phyloP scores from a whole-genome alignment of 495 filamentous ascomycete genomes.

The Penicillium soppii region DNA sequence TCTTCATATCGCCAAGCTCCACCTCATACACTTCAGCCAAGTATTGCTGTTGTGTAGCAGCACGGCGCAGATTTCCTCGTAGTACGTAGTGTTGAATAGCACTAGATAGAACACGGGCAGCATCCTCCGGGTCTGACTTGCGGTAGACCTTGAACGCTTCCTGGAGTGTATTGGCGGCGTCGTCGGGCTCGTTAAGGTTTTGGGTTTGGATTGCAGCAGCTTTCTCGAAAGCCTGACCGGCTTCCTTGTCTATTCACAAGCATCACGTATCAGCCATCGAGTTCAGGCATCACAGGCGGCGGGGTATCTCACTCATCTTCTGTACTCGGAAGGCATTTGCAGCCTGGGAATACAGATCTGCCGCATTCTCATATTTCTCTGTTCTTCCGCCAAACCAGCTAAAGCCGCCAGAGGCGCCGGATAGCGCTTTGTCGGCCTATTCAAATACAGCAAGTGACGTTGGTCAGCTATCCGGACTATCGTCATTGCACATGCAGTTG shows the following conservation, averaged over 20 bases:
- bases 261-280: background rate
- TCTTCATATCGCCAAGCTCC: slow-evolving; percentile 72
- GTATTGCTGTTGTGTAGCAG: slow-evolving; percentile 83
- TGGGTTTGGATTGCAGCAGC: slow-evolving; percentile 72
- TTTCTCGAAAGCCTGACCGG: slow-evolving; percentile 75
- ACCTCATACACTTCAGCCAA: slow-evolving; percentile 79
- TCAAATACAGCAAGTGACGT: slow-evolving; percentile 11
- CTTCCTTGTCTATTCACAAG: slow-evolving; percentile 63
- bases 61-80: slow-evolving; percentile 84
- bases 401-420: slow-evolving; percentile 67
- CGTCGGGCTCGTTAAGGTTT: slow-evolving; percentile 82
- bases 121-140: slow-evolving; percentile 75
- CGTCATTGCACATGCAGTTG: slow-evolving; percentile 25
- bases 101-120: slow-evolving; percentile 67
- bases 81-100: slow-evolving; percentile 78
- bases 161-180: slow-evolving; percentile 76
- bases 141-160: slow-evolving; percentile 85
- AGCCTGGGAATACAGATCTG: slow-evolving; percentile 76
- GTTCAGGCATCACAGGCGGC: background rate
- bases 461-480: slow-evolving; percentile 31
- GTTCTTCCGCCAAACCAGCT: slow-evolving; percentile 74
- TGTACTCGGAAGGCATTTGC: slow-evolving; percentile 79
- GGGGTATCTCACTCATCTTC: slow-evolving; percentile 56
- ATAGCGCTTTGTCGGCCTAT: slow-evolving; percentile 77
- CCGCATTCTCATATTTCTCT: slow-evolving; percentile 83